Percentiles rank a stretch among this genome's conserved stretches.
Evolutionary conservation across 2,329 filamentous ascomycete species (phyloP).

Genomic region (Penicillium sp.): DNA sequence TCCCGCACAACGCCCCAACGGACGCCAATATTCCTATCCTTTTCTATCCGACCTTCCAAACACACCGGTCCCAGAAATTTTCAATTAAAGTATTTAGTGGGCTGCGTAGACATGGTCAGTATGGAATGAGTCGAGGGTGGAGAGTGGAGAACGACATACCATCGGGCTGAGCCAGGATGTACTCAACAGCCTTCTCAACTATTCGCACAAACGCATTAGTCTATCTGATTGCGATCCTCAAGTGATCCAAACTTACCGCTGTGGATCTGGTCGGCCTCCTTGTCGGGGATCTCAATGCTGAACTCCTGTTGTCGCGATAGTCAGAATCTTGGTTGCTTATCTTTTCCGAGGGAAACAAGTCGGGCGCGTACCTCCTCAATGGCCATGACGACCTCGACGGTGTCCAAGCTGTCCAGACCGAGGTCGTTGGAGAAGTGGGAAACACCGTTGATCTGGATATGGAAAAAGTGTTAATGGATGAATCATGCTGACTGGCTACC

Average conservation of each 20-base stretch:
- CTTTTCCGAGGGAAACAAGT: conserved; percentile 13
- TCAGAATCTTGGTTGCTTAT: conserved; percentile 10
- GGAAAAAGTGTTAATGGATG: conserved; percentile 24
- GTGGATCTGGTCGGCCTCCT: conserved; percentile 92
- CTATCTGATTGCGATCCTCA: neutral
- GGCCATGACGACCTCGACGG: conserved; percentile 99
- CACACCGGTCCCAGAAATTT: conserved; percentile 22
- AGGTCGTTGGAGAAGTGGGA: conserved; percentile 98
- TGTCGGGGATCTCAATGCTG: conserved; percentile 97
- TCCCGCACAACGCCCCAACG: conserved; percentile 27
- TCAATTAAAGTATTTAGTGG: conserved; percentile 38
- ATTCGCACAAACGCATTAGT: conserved; percentile 22
- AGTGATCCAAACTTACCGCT: conserved; percentile 66
- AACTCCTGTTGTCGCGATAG: conserved; percentile 57
- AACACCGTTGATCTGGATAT: conserved; percentile 69
- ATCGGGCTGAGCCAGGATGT: conserved; percentile 90
- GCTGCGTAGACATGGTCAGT: conserved; percentile 29
- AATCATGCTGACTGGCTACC: neutral
- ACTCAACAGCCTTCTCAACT: conserved; percentile 94
- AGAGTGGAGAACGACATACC: conserved; percentile 59
- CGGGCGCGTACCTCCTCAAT: conserved; percentile 79
- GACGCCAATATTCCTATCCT: conserved; percentile 32
- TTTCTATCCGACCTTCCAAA: conserved; percentile 36
- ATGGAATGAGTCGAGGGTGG: neutral
- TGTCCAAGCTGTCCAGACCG: conserved; percentile 94